Conservation (phyloP, 1,139 yeast species). For the Suhomyces choctaworum region DNA sequence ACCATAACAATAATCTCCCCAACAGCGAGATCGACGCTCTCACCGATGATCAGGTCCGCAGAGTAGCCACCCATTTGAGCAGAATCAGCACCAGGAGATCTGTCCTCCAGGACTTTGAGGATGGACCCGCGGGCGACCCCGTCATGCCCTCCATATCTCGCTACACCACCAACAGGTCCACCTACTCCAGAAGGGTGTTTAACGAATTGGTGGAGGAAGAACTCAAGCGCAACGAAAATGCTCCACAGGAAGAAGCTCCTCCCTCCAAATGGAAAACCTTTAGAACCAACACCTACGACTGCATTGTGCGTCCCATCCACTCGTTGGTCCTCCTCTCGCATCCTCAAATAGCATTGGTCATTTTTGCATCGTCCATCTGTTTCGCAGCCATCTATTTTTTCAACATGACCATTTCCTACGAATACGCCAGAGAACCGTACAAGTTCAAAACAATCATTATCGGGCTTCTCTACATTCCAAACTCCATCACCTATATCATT, state of each 20-base stretch:
- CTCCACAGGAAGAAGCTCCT: background rate
- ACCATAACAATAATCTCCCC: slow-evolving; percentile 14
- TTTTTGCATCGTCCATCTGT: slow-evolving; percentile 63
- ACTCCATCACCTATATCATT: slow-evolving; percentile 71
- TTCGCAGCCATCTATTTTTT: slow-evolving; percentile 71
- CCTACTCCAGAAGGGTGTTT: slow-evolving; percentile 31
- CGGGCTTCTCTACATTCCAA: slow-evolving; percentile 81
- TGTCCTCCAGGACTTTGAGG: slow-evolving; percentile 18
- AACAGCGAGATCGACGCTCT: slow-evolving; percentile 17
- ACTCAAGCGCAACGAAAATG: slow-evolving; percentile 12
- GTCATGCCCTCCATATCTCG: slow-evolving; percentile 41
- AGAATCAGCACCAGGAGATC: slow-evolving; percentile 10
- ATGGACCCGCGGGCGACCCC: slow-evolving; percentile 36
- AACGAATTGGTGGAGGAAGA: slow-evolving; percentile 28
- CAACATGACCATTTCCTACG: slow-evolving; percentile 70
- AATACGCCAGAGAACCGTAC: slow-evolving; percentile 67
- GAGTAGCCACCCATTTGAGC: slow-evolving; percentile 23
- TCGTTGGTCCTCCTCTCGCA: slow-evolving; percentile 54
- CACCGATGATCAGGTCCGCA: slow-evolving; percentile 19
- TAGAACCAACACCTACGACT: slow-evolving; percentile 36
- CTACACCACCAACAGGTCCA: slow-evolving; percentile 36
- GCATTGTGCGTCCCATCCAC: slow-evolving; percentile 49
- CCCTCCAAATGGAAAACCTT: slow-evolving; percentile 13
- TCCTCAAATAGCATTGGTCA: slow-evolving; percentile 73
- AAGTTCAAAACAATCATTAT: slow-evolving; percentile 62